These are phyloP conservation scores for Castanea crenata DNA, from an alignment of 306 rosid species.

Conservation along the genomic window DNA sequence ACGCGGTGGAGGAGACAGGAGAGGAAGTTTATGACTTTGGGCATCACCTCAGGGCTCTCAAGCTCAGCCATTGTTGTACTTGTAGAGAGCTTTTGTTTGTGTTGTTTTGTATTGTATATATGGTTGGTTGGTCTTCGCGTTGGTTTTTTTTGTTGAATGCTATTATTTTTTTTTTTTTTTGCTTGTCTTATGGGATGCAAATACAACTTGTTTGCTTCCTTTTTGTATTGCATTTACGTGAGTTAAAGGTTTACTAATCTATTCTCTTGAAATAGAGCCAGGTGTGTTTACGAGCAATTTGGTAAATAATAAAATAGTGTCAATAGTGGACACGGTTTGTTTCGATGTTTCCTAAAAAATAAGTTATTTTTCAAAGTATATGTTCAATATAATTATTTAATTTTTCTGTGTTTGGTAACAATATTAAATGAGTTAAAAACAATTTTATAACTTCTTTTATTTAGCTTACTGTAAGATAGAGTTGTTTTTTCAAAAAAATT, in stretches of 20 bases:
- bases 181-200: background rate
- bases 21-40: constrained; percentile 64
- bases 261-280: background rate
- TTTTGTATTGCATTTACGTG: constrained; percentile 3
- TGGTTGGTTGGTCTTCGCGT: background rate
- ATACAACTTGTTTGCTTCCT: background rate
- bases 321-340: fast-evolving
- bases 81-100: background rate
- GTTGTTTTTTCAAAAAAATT: too few species aligned
- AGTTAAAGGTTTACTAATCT: background rate
- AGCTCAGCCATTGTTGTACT: constrained; percentile 71
- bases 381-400: fast-evolving
- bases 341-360: fast-evolving
- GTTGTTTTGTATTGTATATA: background rate
- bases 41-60: constrained; percentile 72
- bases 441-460: too few species aligned
- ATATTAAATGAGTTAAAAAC: too few species aligned
- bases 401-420: fast-evolving
- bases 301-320: too few species aligned
- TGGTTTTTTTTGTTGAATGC: background rate
- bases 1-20: constrained; percentile 79
- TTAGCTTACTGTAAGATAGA: fast-evolving
- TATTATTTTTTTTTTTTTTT: too few species aligned
- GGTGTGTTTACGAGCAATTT: background rate
- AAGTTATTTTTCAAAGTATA: fast-evolving